These are phyloP conservation scores for Myxozyma neotropica DNA, from an alignment of 805 yeast genomes.

Conservation along the genomic window DNA sequence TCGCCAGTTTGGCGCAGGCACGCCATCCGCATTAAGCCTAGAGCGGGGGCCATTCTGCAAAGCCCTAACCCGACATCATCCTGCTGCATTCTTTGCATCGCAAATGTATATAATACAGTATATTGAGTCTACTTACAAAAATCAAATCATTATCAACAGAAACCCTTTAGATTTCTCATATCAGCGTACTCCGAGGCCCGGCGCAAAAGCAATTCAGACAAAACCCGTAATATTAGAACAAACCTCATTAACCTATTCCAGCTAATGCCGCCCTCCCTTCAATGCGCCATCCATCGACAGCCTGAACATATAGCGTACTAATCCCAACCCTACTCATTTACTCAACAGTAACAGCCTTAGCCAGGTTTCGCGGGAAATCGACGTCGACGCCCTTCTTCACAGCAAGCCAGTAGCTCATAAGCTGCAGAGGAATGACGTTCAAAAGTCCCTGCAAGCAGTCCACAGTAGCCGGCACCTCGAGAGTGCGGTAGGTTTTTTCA, in stretches of 20 bases:
- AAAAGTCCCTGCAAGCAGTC: constrained; percentile 97
- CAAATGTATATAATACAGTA: not conserved
- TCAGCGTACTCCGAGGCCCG: not conserved
- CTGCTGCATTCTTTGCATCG: not conserved
- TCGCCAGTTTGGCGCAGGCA: not conserved
- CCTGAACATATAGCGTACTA: not conserved
- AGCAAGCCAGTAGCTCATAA: constrained; percentile 96
- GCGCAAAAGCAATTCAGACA: not conserved
- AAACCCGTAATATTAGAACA: not conserved
- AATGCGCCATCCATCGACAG: not conserved
- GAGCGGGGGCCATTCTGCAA: not conserved
- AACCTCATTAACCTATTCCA: not conserved
- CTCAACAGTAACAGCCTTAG: constrained; percentile 97
- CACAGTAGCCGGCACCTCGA: constrained; percentile 92
- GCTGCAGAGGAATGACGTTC: constrained; percentile 91
- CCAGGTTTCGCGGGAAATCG: constrained; percentile 98
- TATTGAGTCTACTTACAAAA: not conserved
- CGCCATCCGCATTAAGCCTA: not conserved
- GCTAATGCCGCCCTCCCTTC: no score
- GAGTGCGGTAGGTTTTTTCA: constrained; percentile 46
- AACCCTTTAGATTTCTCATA: not conserved
- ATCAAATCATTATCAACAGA: not conserved
- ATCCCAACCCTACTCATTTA: constrained; percentile 42
- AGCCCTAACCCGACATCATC: not conserved
- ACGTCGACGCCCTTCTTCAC: constrained; percentile 93